A percentile compares a stretch with the other conserved stretches of the same genome.
Evolutionary conservation across 257 asterid genomes (phyloP).

Genomic region (Hygrophila difformis): DNA sequence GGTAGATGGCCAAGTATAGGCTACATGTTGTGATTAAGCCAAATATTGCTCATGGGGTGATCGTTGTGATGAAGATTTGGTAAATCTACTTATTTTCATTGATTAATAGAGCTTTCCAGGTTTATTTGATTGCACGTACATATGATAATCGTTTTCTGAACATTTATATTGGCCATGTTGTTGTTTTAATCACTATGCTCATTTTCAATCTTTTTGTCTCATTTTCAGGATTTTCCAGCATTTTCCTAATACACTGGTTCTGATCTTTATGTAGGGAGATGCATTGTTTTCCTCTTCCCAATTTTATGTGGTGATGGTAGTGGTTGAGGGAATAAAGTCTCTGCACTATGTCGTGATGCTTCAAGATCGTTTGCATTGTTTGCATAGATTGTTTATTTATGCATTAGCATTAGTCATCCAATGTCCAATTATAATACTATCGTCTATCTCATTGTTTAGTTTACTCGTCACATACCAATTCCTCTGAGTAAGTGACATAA

Average conservation of each 20-base stretch:
- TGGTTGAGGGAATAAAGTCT: conserved; percentile 53
- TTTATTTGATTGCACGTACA: conserved; percentile 23
- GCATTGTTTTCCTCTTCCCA: conserved; percentile 57
- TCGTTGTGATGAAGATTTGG: conserved; percentile 52
- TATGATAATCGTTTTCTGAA: background rate
- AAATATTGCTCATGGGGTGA: too few species aligned
- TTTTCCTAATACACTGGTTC: conserved; percentile 14
- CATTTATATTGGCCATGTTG: conserved; percentile 13
- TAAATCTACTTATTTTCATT: conserved; percentile 51
- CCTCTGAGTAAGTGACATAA: too few species aligned
- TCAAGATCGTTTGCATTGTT: conserved; percentile 59
- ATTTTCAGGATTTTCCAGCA: conserved; percentile 5
- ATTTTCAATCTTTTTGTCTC: conserved; percentile 12
- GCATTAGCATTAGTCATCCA: conserved; percentile 47
- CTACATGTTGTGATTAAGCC: too few species aligned
- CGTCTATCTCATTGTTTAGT: conserved; percentile 4
- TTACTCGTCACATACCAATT: background rate
- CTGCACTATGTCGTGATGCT: conserved; percentile 39
- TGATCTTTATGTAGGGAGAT: conserved; percentile 49
- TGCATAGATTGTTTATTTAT: conserved; percentile 61
- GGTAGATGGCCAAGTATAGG: too few species aligned
- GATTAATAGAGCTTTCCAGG: conserved; percentile 60
- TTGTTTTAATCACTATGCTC: conserved; percentile 16
- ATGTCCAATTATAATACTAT: conserved; percentile 2
- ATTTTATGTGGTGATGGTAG: conserved; percentile 53